Base-by-base conservation (phyloP, 2,329 filamentous ascomycete species). In the Penicillium freii region DNA sequence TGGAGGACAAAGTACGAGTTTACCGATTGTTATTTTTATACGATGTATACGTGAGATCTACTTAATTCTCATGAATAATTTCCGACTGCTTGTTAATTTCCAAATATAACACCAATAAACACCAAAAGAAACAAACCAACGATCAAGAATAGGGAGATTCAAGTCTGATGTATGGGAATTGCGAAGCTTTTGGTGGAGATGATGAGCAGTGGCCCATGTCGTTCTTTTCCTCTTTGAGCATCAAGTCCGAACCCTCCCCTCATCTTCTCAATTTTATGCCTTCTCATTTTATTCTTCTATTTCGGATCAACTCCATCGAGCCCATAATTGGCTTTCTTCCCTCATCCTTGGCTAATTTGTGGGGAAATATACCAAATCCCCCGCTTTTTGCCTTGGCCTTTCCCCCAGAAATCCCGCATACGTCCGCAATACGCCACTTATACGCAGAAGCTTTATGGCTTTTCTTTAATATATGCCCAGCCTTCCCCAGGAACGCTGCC, bases 181-280 rank as follows among this genome's bases (percentile, higher is more conserved):
- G 39, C 21, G 43, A 46, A 46, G 43, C 43, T 46, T 46, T 45
- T 19, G 43, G 43, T 15, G 43, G 43, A 45, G 43, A 45, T 45
- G 27, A 31, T 45, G 43, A 45, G n/a, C 25, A 21, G n/a, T 0
- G 27, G 5, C 31, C 9, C 9, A 11, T 51, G 47, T 27, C 29
- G 33, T 23, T 39, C 54, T 1, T 36, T 56, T 45, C 54, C 54
- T 29, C 34, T 56, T 56, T 40, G 10, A 51, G 54, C 11, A 8
- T 27, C 42, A 51, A 33, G 11, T 29, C 54, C 54, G 54, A 56
- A 33, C 27, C 38, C 29, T 29, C 48, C 54, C 45, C 53, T 55
- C 51, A 49, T 42, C 36, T 43, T 39, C 15, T 52, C n/a, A 5
- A 38, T 15, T 31, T 29, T 31, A 4, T 23, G 8, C 6, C 8